Evolutionary conservation across 768 basidiomycete genomes (phyloP).

Genomic region (Boletus sp.): DNA sequence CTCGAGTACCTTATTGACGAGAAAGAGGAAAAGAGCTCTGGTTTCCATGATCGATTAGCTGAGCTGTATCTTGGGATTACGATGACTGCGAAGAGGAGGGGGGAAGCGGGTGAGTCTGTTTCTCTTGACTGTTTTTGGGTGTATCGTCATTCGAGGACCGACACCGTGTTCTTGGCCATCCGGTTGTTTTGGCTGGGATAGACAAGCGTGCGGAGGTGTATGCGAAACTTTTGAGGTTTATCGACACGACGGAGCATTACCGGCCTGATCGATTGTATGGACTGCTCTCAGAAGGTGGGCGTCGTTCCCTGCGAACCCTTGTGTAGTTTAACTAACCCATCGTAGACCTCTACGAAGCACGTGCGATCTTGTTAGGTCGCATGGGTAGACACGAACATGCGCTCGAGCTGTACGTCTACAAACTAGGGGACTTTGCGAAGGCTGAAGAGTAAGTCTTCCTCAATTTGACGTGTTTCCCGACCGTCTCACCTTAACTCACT

Average conservation of each 20-base stretch:
- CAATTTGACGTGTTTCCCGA: background rate
- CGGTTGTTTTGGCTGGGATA: slow-evolving; percentile 21
- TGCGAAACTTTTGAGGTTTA: slow-evolving; percentile 71
- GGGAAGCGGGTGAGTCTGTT: slow-evolving; percentile 52
- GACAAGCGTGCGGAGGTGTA: slow-evolving; percentile 53
- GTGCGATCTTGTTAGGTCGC: slow-evolving; percentile 86
- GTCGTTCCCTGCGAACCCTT: background rate
- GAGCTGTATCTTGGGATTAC: slow-evolving; percentile 81
- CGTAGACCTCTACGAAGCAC: slow-evolving; percentile 83
- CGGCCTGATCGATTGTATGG: slow-evolving; percentile 78
- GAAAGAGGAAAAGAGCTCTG: slow-evolving; percentile 58
- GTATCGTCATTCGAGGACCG: background rate
- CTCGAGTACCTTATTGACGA: slow-evolving; percentile 82
- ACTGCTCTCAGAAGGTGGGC: slow-evolving; percentile 75
- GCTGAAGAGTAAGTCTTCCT: slow-evolving; percentile 77
- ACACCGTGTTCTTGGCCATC: background rate
- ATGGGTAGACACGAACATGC: slow-evolving; percentile 91
- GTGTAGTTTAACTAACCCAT: background rate
- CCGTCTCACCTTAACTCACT: background rate
- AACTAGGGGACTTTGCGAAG: slow-evolving; percentile 74
- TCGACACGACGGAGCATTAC: slow-evolving; percentile 67
- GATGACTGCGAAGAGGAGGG: slow-evolving; percentile 50
- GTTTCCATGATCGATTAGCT: slow-evolving; percentile 86
- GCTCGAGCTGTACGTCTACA: slow-evolving; percentile 91
- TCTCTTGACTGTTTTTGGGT: background rate